Conservation (phyloP, 2,329 filamentous ascomycete species). For the Venturia asperata region DNA sequence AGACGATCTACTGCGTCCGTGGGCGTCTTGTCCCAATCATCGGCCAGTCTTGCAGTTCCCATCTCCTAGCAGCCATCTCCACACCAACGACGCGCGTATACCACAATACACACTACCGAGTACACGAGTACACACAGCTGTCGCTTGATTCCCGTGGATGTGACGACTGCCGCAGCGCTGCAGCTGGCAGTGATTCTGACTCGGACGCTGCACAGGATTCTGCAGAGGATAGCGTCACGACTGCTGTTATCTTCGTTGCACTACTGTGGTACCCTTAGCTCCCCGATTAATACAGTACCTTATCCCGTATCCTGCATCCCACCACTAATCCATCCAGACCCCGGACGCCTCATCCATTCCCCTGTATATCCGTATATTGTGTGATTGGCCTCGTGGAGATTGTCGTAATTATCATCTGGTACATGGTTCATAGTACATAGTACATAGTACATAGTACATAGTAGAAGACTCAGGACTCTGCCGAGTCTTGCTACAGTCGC, state of each 20-base stretch:
- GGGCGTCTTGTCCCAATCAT: not conserved
- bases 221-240: not conserved
- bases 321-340: not conserved
- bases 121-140: not conserved
- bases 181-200: not conserved
- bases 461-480: constrained; percentile 1
- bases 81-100: constrained; percentile 12
- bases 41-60: not conserved
- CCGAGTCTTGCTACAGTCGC: not conserved
- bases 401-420: not conserved
- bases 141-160: not conserved
- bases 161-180: not conserved
- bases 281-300: not conserved
- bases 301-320: not conserved
- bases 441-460: not conserved
- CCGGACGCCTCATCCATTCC: not conserved
- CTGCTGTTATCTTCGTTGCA: not conserved
- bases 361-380: not conserved
- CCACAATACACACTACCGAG: too few species aligned
- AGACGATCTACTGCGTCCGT: not conserved
- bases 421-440: too few species aligned
- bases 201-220: not conserved
- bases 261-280: not conserved
- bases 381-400: constrained; percentile 8
- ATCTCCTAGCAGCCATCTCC: not conserved